Base-by-base conservation (phyloP, 164 flowering plant species). In the Sedum album region DNA sequence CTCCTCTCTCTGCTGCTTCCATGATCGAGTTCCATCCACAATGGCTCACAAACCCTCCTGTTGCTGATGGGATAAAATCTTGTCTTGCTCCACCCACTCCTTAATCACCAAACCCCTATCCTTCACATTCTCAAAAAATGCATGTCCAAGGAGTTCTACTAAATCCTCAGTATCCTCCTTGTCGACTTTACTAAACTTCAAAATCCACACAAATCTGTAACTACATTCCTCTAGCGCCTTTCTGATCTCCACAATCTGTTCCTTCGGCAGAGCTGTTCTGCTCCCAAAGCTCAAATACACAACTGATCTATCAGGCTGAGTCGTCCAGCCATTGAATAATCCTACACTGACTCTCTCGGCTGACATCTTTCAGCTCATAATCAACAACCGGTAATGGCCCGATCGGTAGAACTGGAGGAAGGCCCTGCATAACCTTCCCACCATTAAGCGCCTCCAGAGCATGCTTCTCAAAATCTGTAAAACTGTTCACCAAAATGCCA, bases 21-120 rank as follows among this genome's bases (percentile, higher is more conserved):
- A 38, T 65, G 39, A 77, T 71, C 23, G 79, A 81, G 71, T 81
- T 81, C 84, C 84, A 81, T 31, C 84, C 82, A 23, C 82, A 75
- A 31, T 81, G 81, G 25, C 65, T 70, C 31, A 77, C 63, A 30
- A 79, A 81, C 39, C 75, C 77, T 21, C 82, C 81, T 2, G 77
- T 53, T 15, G 78, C 73, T 39, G 57, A 68, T 79, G 80, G 1
- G 68, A 66, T 31, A 81, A 57, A 38, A 79, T 35, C 69, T 71
- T 73, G n/a, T 62, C 70, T 67, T 79, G 82, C 36, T 68, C 35
- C 68, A 74, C 77, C 84, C 82, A 81, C 9, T 53, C 69, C 35
- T 74, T 75, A 21, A 79, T 41, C 30, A 73, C 70, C 67, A 71
- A 30, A 6, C 80, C 84, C 35, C 42, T 75, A 21, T 65, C 46